phyloP scores from a whole-genome alignment of 495 filamentous ascomycete species.

The Penicillium flavigenum region DNA sequence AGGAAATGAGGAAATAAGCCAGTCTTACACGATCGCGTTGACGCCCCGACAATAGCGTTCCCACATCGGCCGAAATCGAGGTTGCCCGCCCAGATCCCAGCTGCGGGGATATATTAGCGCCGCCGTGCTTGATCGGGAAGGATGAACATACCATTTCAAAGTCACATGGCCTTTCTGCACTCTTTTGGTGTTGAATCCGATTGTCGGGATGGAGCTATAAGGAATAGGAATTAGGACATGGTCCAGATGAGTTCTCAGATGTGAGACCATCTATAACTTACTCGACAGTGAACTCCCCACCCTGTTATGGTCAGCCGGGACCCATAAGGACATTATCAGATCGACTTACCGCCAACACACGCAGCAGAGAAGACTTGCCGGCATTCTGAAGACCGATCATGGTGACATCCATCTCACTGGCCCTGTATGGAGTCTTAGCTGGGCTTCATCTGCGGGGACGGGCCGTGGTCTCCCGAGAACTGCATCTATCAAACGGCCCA shows the following conservation, averaged over 20 bases:
- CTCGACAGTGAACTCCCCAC: constrained; percentile 98
- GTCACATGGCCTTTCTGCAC: constrained; percentile 98
- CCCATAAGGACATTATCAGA: neutral
- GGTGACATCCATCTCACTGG: constrained; percentile 98
- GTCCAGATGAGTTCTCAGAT: neutral
- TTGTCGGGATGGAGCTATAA: constrained; percentile 91
- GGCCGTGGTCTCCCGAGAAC: constrained; percentile 29
- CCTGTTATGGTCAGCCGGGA: constrained; percentile 55
- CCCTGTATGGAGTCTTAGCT: constrained; percentile 56
- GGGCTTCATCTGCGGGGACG: constrained; percentile 39
- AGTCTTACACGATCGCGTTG: constrained; percentile 86
- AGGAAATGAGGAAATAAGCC: neutral
- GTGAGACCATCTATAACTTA: constrained; percentile 55
- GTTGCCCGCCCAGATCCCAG: constrained; percentile 97
- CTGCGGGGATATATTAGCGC: constrained; percentile 40
- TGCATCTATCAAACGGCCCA: constrained; percentile 37
- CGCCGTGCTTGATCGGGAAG: constrained; percentile 2
- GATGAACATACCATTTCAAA: constrained; percentile 75
- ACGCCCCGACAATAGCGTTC: constrained; percentile 97
- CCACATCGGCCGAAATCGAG: constrained; percentile 98
- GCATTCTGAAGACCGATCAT: constrained; percentile 99
- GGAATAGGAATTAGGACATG: constrained; percentile 39
- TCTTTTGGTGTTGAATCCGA: constrained; percentile 98
- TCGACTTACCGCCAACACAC: constrained; percentile 84
- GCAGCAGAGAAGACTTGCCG: constrained; percentile 91